Base-by-base conservation (phyloP, 805 yeast species). In the Wickerhamomyces chambardii region DNA sequence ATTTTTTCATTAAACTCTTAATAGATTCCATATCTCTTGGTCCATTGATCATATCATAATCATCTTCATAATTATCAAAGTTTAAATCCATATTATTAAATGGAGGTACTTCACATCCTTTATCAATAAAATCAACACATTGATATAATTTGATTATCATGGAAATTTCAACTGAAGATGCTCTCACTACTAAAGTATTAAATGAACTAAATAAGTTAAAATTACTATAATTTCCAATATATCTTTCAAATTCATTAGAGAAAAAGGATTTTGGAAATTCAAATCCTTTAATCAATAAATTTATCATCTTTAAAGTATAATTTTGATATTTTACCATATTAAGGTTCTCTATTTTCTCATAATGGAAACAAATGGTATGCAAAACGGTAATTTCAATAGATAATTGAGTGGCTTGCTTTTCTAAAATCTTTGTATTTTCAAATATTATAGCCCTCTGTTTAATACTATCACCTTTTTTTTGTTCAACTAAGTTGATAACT, bases 221-320 rank as follows among this genome's bases (percentile, higher is more conserved):
- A 8, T 19, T 19, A 2, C 22, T 19, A 19, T 19, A 19, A 19
- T 10, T 19, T 19, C 22, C 22, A 19, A 19, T 19, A 19, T 8
- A 19, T 19, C 36, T 36, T 4, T 21, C n/a, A 11, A 44, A 34
- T 3, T 40, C 37, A 8, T 40, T 45, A 6, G 31, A 15, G 2
- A 47, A 16, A 18, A 36, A 42, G 6, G 44, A 41, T 10, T 34
- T 28, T 14, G 36, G 11, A 3, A 47, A 6, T 31, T 43, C 48
- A 30, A 29, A 35, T 9, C 39, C 22, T 8, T 16, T 9, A 15
- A 29, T 12, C n/a, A 32, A 14, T 5, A 18, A 22, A 2, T 8
- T 15, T 1, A 32, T 9, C 8, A 25, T 12, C 6, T 39, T 36
- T 15, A 24, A 29, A 5, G 33, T 34, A 36, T 32, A 38, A 8